Evolutionary conservation across 2,329 filamentous ascomycete species (phyloP), one percentile per base, ranked within the genome.

Genomic region (Dothidotthia symphoricarpi): DNA sequence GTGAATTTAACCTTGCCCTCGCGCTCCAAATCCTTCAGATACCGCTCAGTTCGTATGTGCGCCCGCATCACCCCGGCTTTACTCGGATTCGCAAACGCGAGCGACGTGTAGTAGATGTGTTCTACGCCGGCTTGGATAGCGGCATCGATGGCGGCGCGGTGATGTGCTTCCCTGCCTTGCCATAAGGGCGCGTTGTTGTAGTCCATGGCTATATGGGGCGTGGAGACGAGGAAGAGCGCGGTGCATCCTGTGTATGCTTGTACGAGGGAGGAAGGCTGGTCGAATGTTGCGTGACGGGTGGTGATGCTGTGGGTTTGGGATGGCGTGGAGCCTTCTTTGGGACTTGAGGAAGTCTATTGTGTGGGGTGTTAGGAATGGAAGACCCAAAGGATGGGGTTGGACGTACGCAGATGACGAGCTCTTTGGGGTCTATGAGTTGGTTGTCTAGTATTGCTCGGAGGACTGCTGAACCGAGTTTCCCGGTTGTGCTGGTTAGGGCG

Each of bases 31-130:
- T 58, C 52, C 2, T 53, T 40, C 34, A 75, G 45, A 31, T 69
- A 71, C 12, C 49, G 49, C 45, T 74, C 71, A 0, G 72, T 74
- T 3, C 69, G 55, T n/a, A 69, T 64, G 41, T 75, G 72, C 2
- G 71, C 71, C 4, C 59, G 61, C 72, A 74, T 74, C 4, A 74
- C 71, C 6, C 59, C 52, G 2, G 67, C 66, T 38, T 69, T 66
- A 22, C 64, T 68, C 1, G 66, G 66, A 26, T 64, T 68, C 6
- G 31, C 49, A 36, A 74, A 74, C 0, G 61, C 70, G 5, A 75
- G 60, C 5, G 64, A 69, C 1, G 69, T 70, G 55, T 74, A 74
- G 51, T 72, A 74, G 29, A 75, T 59, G 47, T 73, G 70, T 42
- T 67, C 56, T 0, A 74, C 64, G 10, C 69, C 68, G 3, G 55